A percentile compares a stretch with the other conserved stretches of the same genome.
Conservation (phyloP, 768 basidiomycete species). For the Tricholoma furcatifolium region DNA sequence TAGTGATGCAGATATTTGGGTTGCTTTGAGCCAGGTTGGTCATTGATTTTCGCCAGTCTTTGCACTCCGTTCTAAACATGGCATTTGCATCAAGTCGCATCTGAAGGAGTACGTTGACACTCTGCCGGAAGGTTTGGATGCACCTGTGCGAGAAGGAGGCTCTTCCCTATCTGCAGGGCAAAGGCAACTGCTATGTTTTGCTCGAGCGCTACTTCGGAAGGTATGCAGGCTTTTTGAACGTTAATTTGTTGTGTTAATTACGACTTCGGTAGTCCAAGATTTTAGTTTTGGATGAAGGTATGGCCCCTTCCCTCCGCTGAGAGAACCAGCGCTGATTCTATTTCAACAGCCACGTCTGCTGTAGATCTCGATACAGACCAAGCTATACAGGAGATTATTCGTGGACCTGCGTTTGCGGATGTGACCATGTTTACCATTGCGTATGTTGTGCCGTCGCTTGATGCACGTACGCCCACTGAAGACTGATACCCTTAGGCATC, state of each 20-base stretch:
- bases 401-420: conserved; percentile 71
- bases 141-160: conserved; percentile 74
- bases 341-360: conserved; percentile 69
- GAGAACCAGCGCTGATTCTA: neutral
- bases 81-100: conserved; percentile 44
- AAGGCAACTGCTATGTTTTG: conserved; percentile 85
- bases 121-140: conserved; percentile 67
- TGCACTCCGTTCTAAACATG: neutral
- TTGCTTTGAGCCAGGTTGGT: conserved; percentile 66
- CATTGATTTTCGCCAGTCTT: neutral
- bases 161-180: conserved; percentile 84
- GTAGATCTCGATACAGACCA: conserved; percentile 90
- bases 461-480: neutral
- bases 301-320: neutral
- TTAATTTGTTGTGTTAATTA: neutral
- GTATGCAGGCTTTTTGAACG: conserved; percentile 26
- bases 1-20: conserved; percentile 84
- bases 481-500: conserved; percentile 46
- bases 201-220: conserved; percentile 78
- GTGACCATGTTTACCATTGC: conserved; percentile 89
- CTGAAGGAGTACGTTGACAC: conserved; percentile 68
- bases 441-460: conserved; percentile 38
- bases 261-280: conserved; percentile 61
- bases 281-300: conserved; percentile 91
- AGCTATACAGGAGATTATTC: conserved; percentile 85